phyloP scores from a whole-genome alignment of 495 filamentous ascomycete species.

The Aspergillus campestris region DNA sequence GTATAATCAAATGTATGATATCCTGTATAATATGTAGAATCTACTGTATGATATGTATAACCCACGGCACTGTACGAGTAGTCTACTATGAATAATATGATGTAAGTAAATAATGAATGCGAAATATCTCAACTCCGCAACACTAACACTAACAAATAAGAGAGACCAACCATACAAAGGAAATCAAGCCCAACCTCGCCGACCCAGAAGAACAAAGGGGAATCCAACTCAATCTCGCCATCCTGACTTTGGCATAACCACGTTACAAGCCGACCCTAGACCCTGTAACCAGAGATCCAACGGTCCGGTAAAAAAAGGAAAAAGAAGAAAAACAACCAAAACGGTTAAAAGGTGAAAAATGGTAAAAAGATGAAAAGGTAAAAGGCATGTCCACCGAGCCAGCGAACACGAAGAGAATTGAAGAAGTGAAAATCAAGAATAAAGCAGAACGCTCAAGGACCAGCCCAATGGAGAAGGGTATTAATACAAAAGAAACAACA shows the following conservation, averaged over 20 bases:
- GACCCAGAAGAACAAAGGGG: slow-evolving; percentile 20
- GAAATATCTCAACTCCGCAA: slow-evolving; percentile 20
- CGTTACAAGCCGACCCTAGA: slow-evolving; percentile 28
- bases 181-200: slow-evolving; percentile 18
- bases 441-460: slow-evolving; percentile 17
- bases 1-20: too few relatives aligned
- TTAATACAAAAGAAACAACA: slow-evolving; percentile 31
- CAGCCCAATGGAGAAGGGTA: slow-evolving; percentile 33
- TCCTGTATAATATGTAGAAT: too few relatives aligned
- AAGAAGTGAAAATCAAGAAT: slow-evolving; percentile 28
- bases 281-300: slow-evolving; percentile 12
- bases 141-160: neutral
- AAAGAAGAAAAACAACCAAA: slow-evolving; percentile 19
- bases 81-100: too few relatives aligned
- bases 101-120: slow-evolving; percentile 2
- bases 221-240: slow-evolving; percentile 25
- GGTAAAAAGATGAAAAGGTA: too few relatives aligned
- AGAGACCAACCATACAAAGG: slow-evolving; percentile 5
- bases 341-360: neutral
- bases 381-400: too few relatives aligned
- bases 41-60: too few relatives aligned
- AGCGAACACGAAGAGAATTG: too few relatives aligned
- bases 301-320: slow-evolving; percentile 11
- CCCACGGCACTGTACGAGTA: neutral
- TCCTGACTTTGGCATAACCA: slow-evolving; percentile 36